Base-by-base conservation (phyloP, 805 yeast genomes). In the Grigorovia yakushimaensis region DNA sequence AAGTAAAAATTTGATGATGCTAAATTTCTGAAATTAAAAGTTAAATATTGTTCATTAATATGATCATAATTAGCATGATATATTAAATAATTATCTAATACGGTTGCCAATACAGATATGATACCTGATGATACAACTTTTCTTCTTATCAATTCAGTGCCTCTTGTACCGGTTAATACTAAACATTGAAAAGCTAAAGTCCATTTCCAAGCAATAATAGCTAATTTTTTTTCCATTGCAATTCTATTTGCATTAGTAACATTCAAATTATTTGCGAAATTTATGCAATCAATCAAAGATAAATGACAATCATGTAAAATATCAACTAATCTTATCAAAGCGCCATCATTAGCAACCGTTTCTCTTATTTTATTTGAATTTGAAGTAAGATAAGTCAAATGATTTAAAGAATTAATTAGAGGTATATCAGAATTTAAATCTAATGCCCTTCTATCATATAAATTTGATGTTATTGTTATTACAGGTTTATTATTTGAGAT, bases 121-220 rank as follows among this genome's bases (percentile, higher is more conserved):
- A 88, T 81, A 4, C 97, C 98, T 1, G 97, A 95, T 51, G 84
- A 81, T 9, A 88, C 96, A 7, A 93, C 85, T 57, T 88, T 80
- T 55, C 82, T 81, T 45, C 98, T 73, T 43, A 89, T 86, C 45
- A 72, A 69, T 64, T 89, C 97, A 1, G 94, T 81, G 21, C 98
- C 98, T 54, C 97, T 74, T 1, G 97, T 88, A 13, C 97, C 96
- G 18, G 91, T 80, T 47, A 88, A 74, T 1, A 91, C 95, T 47
- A 91, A 69, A 62, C 97, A 89, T 69, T 91, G 98, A 60, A 93
- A 81, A 0, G 97, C 86, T 47, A 91, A 69, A 5, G 95, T 86
- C 98, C 98, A 91, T 68, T 91, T 91, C 96, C 96, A 91, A 0
- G 95, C 89, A n/a, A 84, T 72, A 52, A 87, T 71, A 22, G 81